Evolutionary conservation across 371 early-diverging fungal species (phyloP).

Genomic region (Dichotomocladium elegans): DNA sequence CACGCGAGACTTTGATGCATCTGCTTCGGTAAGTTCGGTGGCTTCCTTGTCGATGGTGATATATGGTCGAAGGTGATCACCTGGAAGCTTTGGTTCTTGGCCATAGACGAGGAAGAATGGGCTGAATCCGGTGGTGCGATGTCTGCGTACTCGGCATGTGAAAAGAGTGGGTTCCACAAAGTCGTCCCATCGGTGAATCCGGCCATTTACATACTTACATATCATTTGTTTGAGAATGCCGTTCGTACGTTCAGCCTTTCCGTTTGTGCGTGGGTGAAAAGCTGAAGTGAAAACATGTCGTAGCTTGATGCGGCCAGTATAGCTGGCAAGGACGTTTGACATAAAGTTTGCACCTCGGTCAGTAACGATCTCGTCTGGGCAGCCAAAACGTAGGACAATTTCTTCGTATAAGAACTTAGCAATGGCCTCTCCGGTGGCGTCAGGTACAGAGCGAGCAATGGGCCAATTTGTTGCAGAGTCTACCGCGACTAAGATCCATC

Average conservation of each 20-base stretch:
- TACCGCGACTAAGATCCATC: conserved; percentile 26
- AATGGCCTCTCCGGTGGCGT: conserved; percentile 17
- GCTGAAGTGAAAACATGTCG: conserved; percentile 17
- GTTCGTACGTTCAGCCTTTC: conserved; percentile 19
- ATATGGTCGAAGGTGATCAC: background rate
- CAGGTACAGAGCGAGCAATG: conserved; percentile 28
- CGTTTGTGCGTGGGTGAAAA: conserved; percentile 18
- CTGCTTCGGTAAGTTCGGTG: no score
- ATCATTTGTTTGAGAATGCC: conserved; percentile 4
- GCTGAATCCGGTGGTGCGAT: conserved; percentile 1
- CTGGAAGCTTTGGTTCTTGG: background rate
- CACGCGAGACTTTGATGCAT: no score
- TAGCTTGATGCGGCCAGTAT: background rate
- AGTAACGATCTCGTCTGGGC: conserved; percentile 18
- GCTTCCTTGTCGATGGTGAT: background rate
- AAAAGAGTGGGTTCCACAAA: conserved; percentile 11
- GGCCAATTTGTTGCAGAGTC: conserved; percentile 41
- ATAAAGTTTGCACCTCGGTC: conserved; percentile 22
- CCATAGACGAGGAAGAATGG: conserved; percentile 11
- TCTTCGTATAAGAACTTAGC: conserved; percentile 18
- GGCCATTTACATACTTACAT: background rate
- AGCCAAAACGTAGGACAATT: conserved; percentile 29
- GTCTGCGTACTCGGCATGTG: conserved; percentile 11
- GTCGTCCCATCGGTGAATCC: conserved; percentile 3
- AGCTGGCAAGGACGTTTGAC: background rate